A percentile compares a stretch with the other conserved stretches of the same genome.
These are phyloP conservation scores for Trifolium subterraneum DNA, from an alignment of 306 rosid genomes.

Conservation along the genomic window DNA sequence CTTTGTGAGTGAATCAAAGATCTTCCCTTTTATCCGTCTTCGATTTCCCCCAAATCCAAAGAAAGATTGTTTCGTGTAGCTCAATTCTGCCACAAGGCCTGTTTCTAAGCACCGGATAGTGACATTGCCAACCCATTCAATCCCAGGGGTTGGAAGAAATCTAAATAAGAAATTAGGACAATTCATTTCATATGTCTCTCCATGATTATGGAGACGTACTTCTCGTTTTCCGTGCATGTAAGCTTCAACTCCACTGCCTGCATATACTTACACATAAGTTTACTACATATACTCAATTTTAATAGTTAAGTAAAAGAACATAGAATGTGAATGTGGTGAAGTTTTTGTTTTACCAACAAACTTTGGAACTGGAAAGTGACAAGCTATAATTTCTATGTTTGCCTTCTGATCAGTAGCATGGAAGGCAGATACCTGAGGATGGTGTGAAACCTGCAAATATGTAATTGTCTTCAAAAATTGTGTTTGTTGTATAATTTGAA, in stretches of 20 bases:
- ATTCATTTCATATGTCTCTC: slow-evolving; percentile 75
- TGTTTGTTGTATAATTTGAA: too few species aligned
- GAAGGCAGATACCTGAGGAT: slow-evolving; percentile 83
- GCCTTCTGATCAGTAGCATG: slow-evolving; percentile 66
- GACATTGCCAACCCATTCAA: slow-evolving; percentile 68
- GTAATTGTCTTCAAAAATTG: too few species aligned
- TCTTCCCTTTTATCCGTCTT: slow-evolving; percentile 66
- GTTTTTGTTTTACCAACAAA: slow-evolving; percentile 54
- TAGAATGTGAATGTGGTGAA: background rate
- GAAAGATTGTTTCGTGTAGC: slow-evolving; percentile 55
- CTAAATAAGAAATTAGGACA: slow-evolving; percentile 58
- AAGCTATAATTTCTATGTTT: slow-evolving; percentile 61
- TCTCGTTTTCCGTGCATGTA: slow-evolving; percentile 59
- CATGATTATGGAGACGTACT: slow-evolving; percentile 61
- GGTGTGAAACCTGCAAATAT: slow-evolving; percentile 69
- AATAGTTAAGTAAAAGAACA: background rate
- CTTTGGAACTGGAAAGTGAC: slow-evolving; percentile 57
- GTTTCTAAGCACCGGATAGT: slow-evolving; percentile 57
- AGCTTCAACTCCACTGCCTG: slow-evolving; percentile 71
- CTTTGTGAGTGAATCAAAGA: slow-evolving; percentile 49
- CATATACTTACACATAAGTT: background rate
- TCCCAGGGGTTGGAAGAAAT: slow-evolving; percentile 61
- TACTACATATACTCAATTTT: background rate
- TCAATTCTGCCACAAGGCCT: slow-evolving; percentile 68
- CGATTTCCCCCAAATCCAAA: slow-evolving; percentile 56